Percentiles rank a stretch among this genome's conserved stretches.
Evolutionary conservation across 2,329 filamentous ascomycete species (phyloP).

Genomic region (Magnaporthales sp.): DNA sequence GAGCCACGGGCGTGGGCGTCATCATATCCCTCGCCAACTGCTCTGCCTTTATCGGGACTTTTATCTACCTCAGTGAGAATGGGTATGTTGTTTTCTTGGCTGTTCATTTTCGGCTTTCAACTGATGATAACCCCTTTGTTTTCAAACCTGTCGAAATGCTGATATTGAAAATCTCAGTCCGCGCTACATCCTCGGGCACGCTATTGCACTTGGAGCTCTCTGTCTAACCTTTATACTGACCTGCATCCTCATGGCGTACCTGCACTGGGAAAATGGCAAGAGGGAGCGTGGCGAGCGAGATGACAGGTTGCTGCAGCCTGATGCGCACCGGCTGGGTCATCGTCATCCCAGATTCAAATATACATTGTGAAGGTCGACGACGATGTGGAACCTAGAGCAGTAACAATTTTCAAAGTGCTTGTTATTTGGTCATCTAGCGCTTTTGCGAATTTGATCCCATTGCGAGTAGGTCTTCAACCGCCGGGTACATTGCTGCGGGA

Average conservation of each 20-base stretch:
- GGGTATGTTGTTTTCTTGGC: conserved; percentile 17
- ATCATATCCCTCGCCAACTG: conserved; percentile 31
- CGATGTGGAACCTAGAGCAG: no score
- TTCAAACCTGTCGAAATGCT: no score
- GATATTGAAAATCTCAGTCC: conserved; percentile 18
- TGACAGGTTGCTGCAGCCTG: conserved; percentile 20
- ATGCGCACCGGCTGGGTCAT: conserved; percentile 25
- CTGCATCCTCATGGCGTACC: conserved; percentile 26
- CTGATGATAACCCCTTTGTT: no score
- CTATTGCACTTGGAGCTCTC: conserved; percentile 30
- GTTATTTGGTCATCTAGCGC: no score
- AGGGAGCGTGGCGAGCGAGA: conserved; percentile 27
- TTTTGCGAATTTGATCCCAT: no score
- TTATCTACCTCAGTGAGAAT: conserved; percentile 32
- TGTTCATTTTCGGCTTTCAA: no score
- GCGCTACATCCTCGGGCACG: conserved; percentile 27
- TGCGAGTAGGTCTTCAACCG: no score
- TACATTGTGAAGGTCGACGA: conserved; percentile 19
- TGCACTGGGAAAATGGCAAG: conserved; percentile 30
- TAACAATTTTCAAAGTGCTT: neutral
- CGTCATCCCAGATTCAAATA: conserved; percentile 31
- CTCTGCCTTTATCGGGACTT: conserved; percentile 33
- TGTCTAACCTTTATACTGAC: conserved; percentile 19
- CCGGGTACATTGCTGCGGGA: no score
- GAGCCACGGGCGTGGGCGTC: conserved; percentile 30